Evolutionary conservation across 2,329 filamentous ascomycete species (phyloP).

Genomic region (Shiraia sp.): DNA sequence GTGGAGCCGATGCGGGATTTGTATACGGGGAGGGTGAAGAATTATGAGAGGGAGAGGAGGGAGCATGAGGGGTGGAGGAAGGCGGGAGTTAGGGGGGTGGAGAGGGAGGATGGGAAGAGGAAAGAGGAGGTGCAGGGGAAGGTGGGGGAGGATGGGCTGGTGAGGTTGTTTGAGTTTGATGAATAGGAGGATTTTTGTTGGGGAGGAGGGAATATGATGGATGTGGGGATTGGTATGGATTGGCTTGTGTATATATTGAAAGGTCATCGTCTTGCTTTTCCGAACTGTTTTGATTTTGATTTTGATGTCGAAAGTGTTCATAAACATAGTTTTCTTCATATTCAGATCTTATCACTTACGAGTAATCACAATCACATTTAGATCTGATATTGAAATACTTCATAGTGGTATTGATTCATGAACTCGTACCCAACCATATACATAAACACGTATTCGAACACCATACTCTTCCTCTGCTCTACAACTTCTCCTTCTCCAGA

Average conservation of each 20-base stretch:
- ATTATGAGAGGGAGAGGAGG: not conserved
- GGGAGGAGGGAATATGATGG: no score
- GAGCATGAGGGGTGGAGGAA: not conserved
- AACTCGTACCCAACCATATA: not conserved
- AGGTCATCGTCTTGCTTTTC: no score
- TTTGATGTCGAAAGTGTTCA: no score
- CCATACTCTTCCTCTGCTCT: conserved; percentile 13
- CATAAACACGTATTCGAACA: not conserved
- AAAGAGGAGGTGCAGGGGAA: not conserved
- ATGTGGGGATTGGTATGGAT: not conserved
- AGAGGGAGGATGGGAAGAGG: not conserved
- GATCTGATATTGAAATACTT: no score
- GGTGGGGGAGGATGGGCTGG: conserved; percentile 1
- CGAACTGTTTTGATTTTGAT: no score
- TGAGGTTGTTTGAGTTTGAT: conserved; percentile 4
- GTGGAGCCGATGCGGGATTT: not conserved
- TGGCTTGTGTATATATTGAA: no score
- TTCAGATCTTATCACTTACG: no score
- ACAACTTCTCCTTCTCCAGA: conserved; percentile 58
- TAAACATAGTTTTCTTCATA: no score
- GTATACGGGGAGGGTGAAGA: not conserved
- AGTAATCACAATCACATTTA: no score
- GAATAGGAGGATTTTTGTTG: no score
- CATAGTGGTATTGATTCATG: not conserved
- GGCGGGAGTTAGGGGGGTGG: not conserved